Conservation (phyloP, 768 basidiomycete genomes). For the Boletus subcaerulescens region DNA sequence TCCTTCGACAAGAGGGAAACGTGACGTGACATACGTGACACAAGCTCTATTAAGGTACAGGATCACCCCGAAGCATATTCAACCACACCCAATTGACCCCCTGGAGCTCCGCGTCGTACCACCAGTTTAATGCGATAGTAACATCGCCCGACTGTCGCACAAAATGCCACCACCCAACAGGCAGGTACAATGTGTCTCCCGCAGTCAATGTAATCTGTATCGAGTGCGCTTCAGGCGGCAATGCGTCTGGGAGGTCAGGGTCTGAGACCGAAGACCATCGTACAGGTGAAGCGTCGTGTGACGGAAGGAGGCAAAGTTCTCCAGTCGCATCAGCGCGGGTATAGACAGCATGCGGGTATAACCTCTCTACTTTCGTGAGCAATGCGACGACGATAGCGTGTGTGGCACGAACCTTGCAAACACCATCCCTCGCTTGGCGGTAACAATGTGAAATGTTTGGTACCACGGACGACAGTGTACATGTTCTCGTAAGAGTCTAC, state of each 20-base stretch:
- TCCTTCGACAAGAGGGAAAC: slow-evolving; percentile 13
- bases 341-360: slow-evolving; percentile 69
- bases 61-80: slow-evolving; percentile 48
- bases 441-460: slow-evolving; percentile 81
- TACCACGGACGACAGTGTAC: slow-evolving; percentile 81
- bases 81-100: slow-evolving; percentile 71
- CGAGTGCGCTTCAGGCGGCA: slow-evolving; percentile 57
- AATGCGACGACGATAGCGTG: neutral
- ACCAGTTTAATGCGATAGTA: slow-evolving; percentile 81
- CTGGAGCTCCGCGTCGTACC: slow-evolving; percentile 79
- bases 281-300: slow-evolving; percentile 40
- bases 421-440: slow-evolving; percentile 90
- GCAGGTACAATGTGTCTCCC: slow-evolving; percentile 85
- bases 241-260: slow-evolving; percentile 45
- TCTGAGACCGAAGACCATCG: slow-evolving; percentile 82
- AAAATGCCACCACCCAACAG: slow-evolving; percentile 94
- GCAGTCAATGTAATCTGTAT: slow-evolving; percentile 61
- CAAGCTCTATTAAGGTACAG: neutral
- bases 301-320: slow-evolving; percentile 32
- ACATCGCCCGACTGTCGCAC: slow-evolving; percentile 66
- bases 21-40: slow-evolving; percentile 26
- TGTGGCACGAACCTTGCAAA: slow-evolving; percentile 59
- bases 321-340: slow-evolving; percentile 32
- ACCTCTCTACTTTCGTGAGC: slow-evolving; percentile 42
- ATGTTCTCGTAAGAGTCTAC: slow-evolving; percentile 92